These are phyloP conservation scores for Echinosophora koreensis DNA, from an alignment of 306 rosid genomes.

Conservation along the genomic window DNA sequence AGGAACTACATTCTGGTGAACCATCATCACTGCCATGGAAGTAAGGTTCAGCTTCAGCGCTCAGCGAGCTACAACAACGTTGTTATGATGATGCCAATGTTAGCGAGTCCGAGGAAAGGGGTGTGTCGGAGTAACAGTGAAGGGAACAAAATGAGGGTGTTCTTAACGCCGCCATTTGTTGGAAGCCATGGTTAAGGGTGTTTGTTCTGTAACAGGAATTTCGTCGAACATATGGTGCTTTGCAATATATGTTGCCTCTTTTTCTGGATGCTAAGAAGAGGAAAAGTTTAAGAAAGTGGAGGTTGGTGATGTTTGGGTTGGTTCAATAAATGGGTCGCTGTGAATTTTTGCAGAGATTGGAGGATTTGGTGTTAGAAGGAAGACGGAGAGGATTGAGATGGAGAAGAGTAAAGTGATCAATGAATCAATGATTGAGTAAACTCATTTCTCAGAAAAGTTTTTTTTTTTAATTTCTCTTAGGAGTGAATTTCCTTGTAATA, in stretches of 20 bases:
- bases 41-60: slow-evolving; percentile 58
- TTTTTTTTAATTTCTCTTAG: not conserved
- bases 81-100: slow-evolving; percentile 14
- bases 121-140: slow-evolving; percentile 37
- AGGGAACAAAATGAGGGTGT: not conserved
- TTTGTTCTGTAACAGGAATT: not conserved
- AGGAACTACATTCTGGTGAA: slow-evolving; percentile 59
- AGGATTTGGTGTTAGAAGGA: slow-evolving; percentile 6
- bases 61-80: slow-evolving; percentile 56
- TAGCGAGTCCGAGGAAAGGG: slow-evolving; percentile 46
- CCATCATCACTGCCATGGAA: not conserved
- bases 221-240: slow-evolving; percentile 32
- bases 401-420: slow-evolving; percentile 25
- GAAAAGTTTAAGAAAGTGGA: not conserved
- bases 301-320: slow-evolving; percentile 11
- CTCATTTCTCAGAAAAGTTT: slow-evolving; percentile 8
- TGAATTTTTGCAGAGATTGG: slow-evolving; percentile 12
- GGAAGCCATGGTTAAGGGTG: not conserved
- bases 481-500: not conserved
- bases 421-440: slow-evolving; percentile 41
- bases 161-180: slow-evolving; percentile 40
- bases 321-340: slow-evolving; percentile 32
- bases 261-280: not conserved
- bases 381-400: slow-evolving; percentile 16
- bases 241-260: not conserved